A percentile compares a stretch with the other conserved stretches of the same genome.
These are phyloP conservation scores for Metschnikowia hibisci DNA, from an alignment of 805 yeast genomes.

Conservation along the genomic window DNA sequence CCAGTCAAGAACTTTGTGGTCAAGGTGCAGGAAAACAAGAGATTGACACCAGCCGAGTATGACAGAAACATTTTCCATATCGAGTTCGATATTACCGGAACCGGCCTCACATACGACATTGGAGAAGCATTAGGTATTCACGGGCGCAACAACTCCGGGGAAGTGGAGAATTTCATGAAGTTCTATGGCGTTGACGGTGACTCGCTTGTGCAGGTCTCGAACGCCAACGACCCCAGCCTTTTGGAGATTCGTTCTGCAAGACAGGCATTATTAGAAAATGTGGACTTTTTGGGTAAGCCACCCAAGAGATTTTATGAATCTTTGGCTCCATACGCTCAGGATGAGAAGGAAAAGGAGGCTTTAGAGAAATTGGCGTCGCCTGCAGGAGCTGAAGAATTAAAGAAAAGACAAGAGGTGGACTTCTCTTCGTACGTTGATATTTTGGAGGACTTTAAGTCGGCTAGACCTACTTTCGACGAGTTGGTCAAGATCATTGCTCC, in stretches of 20 bases:
- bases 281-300: slow-evolving; percentile 92
- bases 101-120: slow-evolving; percentile 86
- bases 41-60: slow-evolving; percentile 86
- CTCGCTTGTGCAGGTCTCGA: slow-evolving; percentile 65
- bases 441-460: slow-evolving; percentile 73
- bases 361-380: slow-evolving; percentile 65
- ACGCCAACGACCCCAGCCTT: slow-evolving; percentile 54
- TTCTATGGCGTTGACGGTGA: slow-evolving; percentile 70
- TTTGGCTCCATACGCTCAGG: slow-evolving; percentile 66
- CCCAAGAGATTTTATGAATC: slow-evolving; percentile 91
- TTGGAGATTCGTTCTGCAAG: slow-evolving; percentile 76
- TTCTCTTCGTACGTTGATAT: slow-evolving; percentile 78
- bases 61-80: slow-evolving; percentile 95
- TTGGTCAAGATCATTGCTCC: slow-evolving; percentile 75
- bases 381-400: slow-evolving; percentile 81
- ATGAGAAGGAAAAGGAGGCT: slow-evolving; percentile 59
- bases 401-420: slow-evolving; percentile 80
- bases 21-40: slow-evolving; percentile 84
- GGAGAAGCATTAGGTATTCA: slow-evolving; percentile 97
- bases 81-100: slow-evolving; percentile 87
- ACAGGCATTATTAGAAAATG: slow-evolving; percentile 73
- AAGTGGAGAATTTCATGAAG: slow-evolving; percentile 64
- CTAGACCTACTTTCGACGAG: slow-evolving; percentile 69
- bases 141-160: slow-evolving; percentile 70
- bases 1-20: slow-evolving; percentile 82